These are phyloP conservation scores for Hypoxylon sp. DNA, from an alignment of 2,329 filamentous ascomycete genomes.

Conservation along the genomic window DNA sequence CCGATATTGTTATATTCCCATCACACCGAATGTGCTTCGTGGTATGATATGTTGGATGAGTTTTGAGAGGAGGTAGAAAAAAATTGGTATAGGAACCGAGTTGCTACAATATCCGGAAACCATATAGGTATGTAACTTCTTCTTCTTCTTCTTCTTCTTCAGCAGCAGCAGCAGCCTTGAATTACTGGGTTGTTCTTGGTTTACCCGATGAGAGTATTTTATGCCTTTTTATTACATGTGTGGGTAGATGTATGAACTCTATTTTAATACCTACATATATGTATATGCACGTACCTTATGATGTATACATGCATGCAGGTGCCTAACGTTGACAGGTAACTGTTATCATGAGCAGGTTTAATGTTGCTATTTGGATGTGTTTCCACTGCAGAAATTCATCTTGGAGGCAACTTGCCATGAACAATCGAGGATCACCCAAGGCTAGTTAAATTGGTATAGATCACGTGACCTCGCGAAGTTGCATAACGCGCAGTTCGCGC, in stretches of 20 bases:
- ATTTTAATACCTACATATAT: neutral
- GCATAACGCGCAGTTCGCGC: constrained; percentile 9
- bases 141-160: too few relatives aligned
- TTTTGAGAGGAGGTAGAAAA: neutral
- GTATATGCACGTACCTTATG: neutral
- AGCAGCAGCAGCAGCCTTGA: neutral
- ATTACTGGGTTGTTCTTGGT: neutral
- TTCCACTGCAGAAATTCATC: neutral
- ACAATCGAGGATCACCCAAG: neutral
- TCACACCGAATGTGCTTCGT: neutral
- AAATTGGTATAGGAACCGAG: neutral
- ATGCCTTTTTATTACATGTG: neutral
- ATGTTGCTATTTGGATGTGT: too few relatives aligned
- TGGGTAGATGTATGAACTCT: neutral
- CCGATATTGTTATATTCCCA: neutral
- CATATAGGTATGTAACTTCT: too few relatives aligned
- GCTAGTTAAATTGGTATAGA: neutral
- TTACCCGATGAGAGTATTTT: too few relatives aligned
- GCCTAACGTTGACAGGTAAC: too few relatives aligned
- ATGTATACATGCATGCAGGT: neutral
- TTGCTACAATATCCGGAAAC: neutral
- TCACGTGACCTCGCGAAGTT: constrained; percentile 28
- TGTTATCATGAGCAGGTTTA: too few relatives aligned
- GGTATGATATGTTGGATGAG: neutral
- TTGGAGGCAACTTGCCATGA: neutral